These are phyloP conservation scores for Prunus persica DNA, from an alignment of 306 rosid genomes.

Conservation along the genomic window Prunus_persica_NCBIv2 NC_034012.1:7519501-7520000, in stretches of 20 bases:
- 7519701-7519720: neutral
- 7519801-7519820: neutral
- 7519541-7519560: neutral
- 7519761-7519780: neutral
- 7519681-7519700: neutral
- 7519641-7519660: slow-evolving; percentile 29
- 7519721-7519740: neutral
- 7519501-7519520: neutral
- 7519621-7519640: slow-evolving; percentile 81
- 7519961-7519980: neutral
- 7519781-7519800: neutral
- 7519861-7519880: neutral
- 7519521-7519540: neutral
- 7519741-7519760: neutral
- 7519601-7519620: slow-evolving; percentile 78
- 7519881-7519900: neutral
- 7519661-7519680: neutral
- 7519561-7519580: slow-evolving; percentile 55
- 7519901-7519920: neutral
- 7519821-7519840: neutral
- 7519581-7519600: slow-evolving; percentile 85
- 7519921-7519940: neutral
- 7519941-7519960: neutral
- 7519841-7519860: neutral
- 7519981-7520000: neutral